Evolutionary conservation across 192 early-diverging fungal genomes (phyloP), one percentile per base, ranked within the genome.

Genomic region (Podila minutissima): DNA sequence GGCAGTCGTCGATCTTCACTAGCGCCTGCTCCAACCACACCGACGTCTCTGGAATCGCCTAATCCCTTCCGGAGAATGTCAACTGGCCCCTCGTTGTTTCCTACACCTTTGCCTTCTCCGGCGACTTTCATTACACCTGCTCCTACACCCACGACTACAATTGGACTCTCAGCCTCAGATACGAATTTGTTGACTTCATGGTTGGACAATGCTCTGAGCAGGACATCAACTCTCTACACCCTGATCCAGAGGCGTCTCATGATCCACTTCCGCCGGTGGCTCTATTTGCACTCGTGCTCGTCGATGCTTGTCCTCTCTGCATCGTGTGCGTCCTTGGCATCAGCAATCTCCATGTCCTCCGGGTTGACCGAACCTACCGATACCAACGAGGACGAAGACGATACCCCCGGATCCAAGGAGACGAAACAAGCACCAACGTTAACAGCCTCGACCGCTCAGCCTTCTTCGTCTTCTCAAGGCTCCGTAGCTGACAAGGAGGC

Each of bases 191-290:
- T 79, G 33, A 72, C 75, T 0, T 65, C 75, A 3, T 79, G 75
- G 75, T 28, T 79, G 22, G 70, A 79, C 57, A 79, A 79, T 64
- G 75, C 75, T 7, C 70, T 79, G 7, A 53, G 53, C 59, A 67
- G 59, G 57, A 72, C 69, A 2, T 79, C 75, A 22, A 79, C 70
- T 10, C 46, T 79, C 5, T 79, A 79, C 41, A 48, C 24, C 31
- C 51, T 79, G 66, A 79, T 79, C 50, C 75, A 79, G 26, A 79
- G 72, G 66, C 64, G 75, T 8, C 41, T 79, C 28, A 41, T 79
- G 65, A 79, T 79, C 22, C 75, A 79, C 37, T 79, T 79, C 31
- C 69, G 75, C 4, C 69, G 75, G 12, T 79, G 75, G 75, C 66
- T 79, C 5, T 79, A 79, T 19, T 5, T 79, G 46, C 75, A 79